Conservation (phyloP, 441 rosid genomes). For the Sinapis alba region DNA sequence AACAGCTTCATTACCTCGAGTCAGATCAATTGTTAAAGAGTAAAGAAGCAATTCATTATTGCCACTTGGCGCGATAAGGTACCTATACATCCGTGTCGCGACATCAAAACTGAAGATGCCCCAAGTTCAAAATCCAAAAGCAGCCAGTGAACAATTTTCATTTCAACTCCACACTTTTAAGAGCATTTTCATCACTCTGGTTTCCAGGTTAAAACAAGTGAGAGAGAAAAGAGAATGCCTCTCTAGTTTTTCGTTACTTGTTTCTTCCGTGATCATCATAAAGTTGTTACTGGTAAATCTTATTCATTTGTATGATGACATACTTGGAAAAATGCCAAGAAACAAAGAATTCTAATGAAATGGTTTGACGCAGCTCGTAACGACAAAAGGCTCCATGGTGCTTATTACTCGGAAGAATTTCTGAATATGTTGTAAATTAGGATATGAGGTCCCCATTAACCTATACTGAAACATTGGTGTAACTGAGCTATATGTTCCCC, state of each 20-base stretch:
- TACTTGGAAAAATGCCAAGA: not conserved
- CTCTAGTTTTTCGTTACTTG: not conserved
- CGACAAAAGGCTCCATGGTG: not conserved
- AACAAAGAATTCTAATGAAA: not conserved
- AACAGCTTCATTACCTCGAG: constrained; percentile 12
- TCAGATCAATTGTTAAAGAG: not conserved
- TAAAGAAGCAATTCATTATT: not conserved
- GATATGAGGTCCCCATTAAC: not conserved
- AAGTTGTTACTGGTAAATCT: not conserved
- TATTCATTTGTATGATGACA: not conserved
- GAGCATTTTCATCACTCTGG: constrained; percentile 6
- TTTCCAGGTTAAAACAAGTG: not conserved
- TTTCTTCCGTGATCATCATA: not conserved
- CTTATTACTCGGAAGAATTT: constrained; percentile 1
- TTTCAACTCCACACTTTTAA: not conserved
- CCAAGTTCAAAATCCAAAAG: constrained; percentile 1
- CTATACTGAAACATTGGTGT: constrained; percentile 1
- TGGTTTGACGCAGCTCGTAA: not conserved
- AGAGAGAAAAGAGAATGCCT: not conserved
- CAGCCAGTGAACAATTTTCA: constrained; percentile 14
- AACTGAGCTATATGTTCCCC: not conserved
- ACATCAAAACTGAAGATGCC: constrained; percentile 16
- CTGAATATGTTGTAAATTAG: not conserved
- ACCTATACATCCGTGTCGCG: constrained; percentile 29
- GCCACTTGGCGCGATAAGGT: constrained; percentile 19